Evolutionary conservation across 495 filamentous ascomycete species (phyloP), one percentile per base, ranked within the genome.

Genomic region (Mytilinidion resinicola): DNA sequence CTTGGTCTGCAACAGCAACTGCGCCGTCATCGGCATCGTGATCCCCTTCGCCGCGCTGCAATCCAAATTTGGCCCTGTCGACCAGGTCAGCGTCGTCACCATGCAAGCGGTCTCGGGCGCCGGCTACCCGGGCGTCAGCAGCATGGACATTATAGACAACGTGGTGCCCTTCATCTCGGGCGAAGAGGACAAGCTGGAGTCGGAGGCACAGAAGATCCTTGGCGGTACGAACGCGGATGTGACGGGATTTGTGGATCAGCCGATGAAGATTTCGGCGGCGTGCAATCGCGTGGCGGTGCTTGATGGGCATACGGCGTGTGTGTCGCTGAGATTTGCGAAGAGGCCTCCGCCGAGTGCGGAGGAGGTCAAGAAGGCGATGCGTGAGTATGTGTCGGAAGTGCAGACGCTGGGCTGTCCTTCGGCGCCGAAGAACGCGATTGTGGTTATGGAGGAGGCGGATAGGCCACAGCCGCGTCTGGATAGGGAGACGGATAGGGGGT

Each of bases 81-180:
- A 69, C 7, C 53, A 66, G 37, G 74, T 72, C 54, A 69, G 63
- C n/a, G 70, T 75, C 33, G 73, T 76, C 15, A 75, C 74, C 12
- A 64, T 76, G 61, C 74, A 76, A 59, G 74, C 74, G 9, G 71
- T 76, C 19, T 74, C 72, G 10, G 74, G 74, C 10, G 72, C 68
- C 3, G 74, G 74, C 17, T 76, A 76, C 52, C 74, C 74, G 14
- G 74, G 74, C 35, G 72, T 76, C 37, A 70, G 68, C 56, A 70
- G 66, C 60, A 76, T 77, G 73, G 74, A 76, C 55, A 75, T 76
- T 48, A 64, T 76, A 34, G 74, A 76, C 67, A 76, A 76, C 56
- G 65, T 75, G 35, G 66, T 76, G 9, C 74, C 74, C 1, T 76
- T 65, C 64, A 76, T 76, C 36, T 61, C 68, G 9, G 73, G 72